Base-by-base conservation (phyloP, 2,329 filamentous ascomycete genomes). In the Graphilbum fragrans region DNA sequence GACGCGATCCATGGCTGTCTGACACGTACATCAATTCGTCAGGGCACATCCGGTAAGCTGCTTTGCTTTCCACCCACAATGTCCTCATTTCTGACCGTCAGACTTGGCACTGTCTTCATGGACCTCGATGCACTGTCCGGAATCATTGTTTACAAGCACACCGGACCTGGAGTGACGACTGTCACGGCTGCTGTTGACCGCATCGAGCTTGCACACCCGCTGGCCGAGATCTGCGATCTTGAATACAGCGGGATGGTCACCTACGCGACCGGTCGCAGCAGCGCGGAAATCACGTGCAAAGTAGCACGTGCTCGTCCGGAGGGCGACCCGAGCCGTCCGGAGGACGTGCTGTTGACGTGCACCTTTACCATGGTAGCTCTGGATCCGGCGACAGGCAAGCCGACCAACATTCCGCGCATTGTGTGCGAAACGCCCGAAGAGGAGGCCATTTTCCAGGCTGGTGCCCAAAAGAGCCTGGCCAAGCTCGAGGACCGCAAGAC, bases 1-100 rank as follows among this genome's bases (percentile, higher is more conserved):
- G 75, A 6, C 78, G 75, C 52, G 83, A 87, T 53, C 80, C 81
- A 39, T 87, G 80, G 80, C 64, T 88, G 12, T 69, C 83, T 11
- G 83, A 88, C 55, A 82, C 78, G 0, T 88, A 88, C 53, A 73
- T 86, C 53, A 87, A 87, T 58, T 72, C 81, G 1, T 77, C 76
- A 1, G 83, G 83, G 0, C 80, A 86, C 50, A 82, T 88, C 50
- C 69, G 79, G 69, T 73, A 56, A 32, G 16, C 29, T 7, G 7
- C 6, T 16, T 5, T 29, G 25, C 25, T 32, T n/a, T 12, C 6
- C 6, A 12, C 6, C 14, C 4, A 35, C 18, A 18, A 7, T 27
- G 12, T 27, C 7, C 11, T 5, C 14, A 11, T 12, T n/a, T 23
- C 38, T 40, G 32, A 31, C 32, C 2, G 5, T 5, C 29, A 73